A percentile compares a stretch with the other conserved stretches of the same genome.
These are phyloP conservation scores for Trichomonas tenax DNA, from an alignment of 208 protist species.

Conservation along the genomic window DNA sequence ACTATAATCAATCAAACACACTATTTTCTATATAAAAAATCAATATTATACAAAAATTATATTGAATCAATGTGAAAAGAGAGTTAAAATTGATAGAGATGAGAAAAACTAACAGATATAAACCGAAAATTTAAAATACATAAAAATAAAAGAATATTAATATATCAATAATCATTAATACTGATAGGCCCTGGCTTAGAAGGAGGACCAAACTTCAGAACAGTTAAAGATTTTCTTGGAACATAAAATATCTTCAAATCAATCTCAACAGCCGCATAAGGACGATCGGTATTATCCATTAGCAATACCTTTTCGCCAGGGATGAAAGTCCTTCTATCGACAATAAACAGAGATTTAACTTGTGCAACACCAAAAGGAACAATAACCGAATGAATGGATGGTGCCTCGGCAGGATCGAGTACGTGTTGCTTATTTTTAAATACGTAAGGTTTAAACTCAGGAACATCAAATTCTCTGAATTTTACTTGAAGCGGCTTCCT, in stretches of 20 bases:
- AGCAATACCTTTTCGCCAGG: not conserved
- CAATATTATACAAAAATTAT: too few relatives aligned
- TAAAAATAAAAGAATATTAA: too few relatives aligned
- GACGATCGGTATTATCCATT: not conserved
- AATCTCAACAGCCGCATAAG: not conserved
- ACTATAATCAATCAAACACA: too few relatives aligned
- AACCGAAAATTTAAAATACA: too few relatives aligned
- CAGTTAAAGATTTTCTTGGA: not conserved
- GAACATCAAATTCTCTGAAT: not conserved
- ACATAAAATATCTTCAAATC: not conserved
- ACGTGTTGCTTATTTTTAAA: not conserved
- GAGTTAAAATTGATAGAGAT: too few relatives aligned
- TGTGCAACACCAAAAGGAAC: not conserved
- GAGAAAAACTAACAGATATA: too few relatives aligned
- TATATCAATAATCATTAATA: not conserved
- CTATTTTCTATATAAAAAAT: too few relatives aligned
- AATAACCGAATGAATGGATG: not conserved
- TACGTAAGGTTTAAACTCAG: not conserved
- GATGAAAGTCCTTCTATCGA: not conserved
- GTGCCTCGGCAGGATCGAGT: not conserved
- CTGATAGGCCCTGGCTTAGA: not conserved
- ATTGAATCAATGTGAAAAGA: too few relatives aligned
- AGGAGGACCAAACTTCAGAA: not conserved
- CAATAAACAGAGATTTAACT: not conserved
- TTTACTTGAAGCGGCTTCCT: not conserved